Conservation (phyloP, 2,329 filamentous ascomycete genomes). For the Aspergillus sp. region DNA sequence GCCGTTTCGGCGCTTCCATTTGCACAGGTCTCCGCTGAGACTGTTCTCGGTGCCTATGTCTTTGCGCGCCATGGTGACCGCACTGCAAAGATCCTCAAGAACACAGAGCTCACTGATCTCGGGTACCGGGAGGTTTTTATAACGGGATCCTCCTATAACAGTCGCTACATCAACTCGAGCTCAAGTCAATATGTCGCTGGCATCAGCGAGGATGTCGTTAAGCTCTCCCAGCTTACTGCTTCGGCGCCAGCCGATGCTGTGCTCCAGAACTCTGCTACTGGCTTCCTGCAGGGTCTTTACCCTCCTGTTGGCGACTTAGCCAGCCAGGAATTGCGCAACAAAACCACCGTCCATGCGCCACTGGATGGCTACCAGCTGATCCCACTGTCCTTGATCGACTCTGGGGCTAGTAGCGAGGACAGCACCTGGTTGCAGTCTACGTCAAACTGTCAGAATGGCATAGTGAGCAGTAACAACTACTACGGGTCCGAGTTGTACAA, state of each 20-base stretch:
- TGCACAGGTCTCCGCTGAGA: constrained; percentile 54
- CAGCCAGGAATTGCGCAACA: constrained; percentile 68
- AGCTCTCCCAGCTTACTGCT: constrained; percentile 68
- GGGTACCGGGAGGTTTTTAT: constrained; percentile 74
- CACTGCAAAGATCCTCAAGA: constrained; percentile 71
- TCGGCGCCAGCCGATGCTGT: constrained; percentile 73
- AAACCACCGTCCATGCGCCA: constrained; percentile 64
- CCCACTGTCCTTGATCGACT: constrained; percentile 64
- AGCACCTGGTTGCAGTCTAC: constrained; percentile 60
- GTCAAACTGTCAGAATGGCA: constrained; percentile 56
- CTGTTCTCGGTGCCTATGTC: constrained; percentile 77
- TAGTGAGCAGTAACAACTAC: constrained; percentile 60
- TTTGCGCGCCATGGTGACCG: constrained; percentile 90
- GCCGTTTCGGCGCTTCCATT: constrained; percentile 26
- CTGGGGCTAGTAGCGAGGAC: constrained; percentile 61
- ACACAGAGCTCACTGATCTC: constrained; percentile 72
- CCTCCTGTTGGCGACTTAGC: constrained; percentile 65
- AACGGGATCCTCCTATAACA: constrained; percentile 73
- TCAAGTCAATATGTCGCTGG: constrained; percentile 63
- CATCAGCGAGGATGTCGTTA: constrained; percentile 66
- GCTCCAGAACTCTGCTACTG: constrained; percentile 74
- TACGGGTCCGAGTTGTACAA: constrained; percentile 54
- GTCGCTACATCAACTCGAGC: constrained; percentile 67
- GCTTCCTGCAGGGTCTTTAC: constrained; percentile 84
- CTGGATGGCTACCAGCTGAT: constrained; percentile 82